These are phyloP conservation scores for Lasiosphaeria miniovina DNA, from an alignment of 495 filamentous ascomycete genomes.

Conservation along the genomic window DNA sequence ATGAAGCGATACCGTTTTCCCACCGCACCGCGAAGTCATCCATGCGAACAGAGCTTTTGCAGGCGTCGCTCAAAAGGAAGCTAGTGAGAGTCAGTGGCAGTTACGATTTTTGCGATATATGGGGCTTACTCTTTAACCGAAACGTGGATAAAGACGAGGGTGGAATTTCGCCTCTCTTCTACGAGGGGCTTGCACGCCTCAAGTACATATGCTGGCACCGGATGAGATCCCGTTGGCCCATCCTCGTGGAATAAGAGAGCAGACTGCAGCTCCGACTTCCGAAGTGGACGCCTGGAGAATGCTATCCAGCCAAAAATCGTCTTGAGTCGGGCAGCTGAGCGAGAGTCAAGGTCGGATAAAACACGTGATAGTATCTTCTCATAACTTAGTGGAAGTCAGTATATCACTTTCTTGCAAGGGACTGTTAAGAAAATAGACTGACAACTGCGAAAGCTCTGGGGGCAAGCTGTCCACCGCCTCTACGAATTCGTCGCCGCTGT, in stretches of 20 bases:
- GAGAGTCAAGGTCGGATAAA: slow-evolving; percentile 21
- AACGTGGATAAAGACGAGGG: slow-evolving; percentile 30
- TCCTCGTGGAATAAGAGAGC: slow-evolving; percentile 27
- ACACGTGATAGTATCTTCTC: slow-evolving; percentile 23
- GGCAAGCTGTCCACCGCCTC: slow-evolving; percentile 25
- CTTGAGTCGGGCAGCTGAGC: slow-evolving; percentile 24
- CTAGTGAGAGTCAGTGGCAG: slow-evolving; percentile 8
- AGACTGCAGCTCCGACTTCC: slow-evolving; percentile 28
- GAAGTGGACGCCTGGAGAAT: slow-evolving; percentile 30
- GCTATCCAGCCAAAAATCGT: slow-evolving; percentile 34
- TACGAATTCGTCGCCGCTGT: slow-evolving; percentile 21
- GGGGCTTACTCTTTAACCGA: slow-evolving; percentile 34
- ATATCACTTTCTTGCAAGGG: neutral
- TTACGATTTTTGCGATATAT: neutral
- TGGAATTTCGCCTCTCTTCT: slow-evolving; percentile 25
- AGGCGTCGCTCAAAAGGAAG: slow-evolving; percentile 21
- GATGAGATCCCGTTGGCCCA: slow-evolving; percentile 5
- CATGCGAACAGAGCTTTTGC: slow-evolving; percentile 9
- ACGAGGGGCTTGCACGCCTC: slow-evolving; percentile 30
- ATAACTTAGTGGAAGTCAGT: slow-evolving; percentile 19
- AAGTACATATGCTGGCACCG: slow-evolving; percentile 26
- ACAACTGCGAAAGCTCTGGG: slow-evolving; percentile 27
- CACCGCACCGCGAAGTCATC: slow-evolving; percentile 1
- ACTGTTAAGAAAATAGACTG: neutral
- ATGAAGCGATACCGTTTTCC: slow-evolving; percentile 20